Conservation (phyloP, 306 rosid species). For the Pyrus pyrifolia region DNA sequence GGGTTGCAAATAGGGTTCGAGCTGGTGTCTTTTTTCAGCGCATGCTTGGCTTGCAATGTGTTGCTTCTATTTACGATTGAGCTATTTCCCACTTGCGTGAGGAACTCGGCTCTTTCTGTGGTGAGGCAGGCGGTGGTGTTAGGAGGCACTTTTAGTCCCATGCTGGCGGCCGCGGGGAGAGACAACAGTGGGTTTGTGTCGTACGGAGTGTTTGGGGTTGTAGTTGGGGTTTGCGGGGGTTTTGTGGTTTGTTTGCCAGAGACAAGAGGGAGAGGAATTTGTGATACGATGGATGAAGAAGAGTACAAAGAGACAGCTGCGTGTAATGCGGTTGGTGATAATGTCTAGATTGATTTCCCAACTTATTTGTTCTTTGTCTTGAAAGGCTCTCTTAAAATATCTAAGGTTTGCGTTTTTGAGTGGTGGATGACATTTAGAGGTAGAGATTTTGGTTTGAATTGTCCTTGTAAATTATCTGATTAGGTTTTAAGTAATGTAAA, state of each 20-base stretch:
- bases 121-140: conserved; percentile 62
- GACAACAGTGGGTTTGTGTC: conserved; percentile 23
- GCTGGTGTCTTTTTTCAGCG: conserved; percentile 48
- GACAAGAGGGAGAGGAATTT: conserved; percentile 40
- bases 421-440: neutral
- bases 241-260: conserved; percentile 51
- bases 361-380: neutral
- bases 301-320: conserved; percentile 13
- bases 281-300: conserved; percentile 60
- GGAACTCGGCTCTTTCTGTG: conserved; percentile 59
- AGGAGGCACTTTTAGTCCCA: conserved; percentile 54
- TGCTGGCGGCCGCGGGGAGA: conserved; percentile 46
- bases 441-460: neutral
- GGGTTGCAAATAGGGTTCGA: conserved; percentile 38
- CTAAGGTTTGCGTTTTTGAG: neutral
- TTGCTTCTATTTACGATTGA: conserved; percentile 42
- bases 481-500: too few species aligned
- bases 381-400: neutral
- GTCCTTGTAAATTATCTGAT: neutral
- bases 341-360: neutral
- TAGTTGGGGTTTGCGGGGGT: conserved; percentile 33
- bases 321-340: neutral
- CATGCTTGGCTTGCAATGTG: conserved; percentile 33
- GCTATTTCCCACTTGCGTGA: conserved; percentile 58
- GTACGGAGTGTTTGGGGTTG: conserved; percentile 55